Conservation (phyloP, 2,329 filamentous ascomycete species). For the Thelonectria rubi region DNA sequence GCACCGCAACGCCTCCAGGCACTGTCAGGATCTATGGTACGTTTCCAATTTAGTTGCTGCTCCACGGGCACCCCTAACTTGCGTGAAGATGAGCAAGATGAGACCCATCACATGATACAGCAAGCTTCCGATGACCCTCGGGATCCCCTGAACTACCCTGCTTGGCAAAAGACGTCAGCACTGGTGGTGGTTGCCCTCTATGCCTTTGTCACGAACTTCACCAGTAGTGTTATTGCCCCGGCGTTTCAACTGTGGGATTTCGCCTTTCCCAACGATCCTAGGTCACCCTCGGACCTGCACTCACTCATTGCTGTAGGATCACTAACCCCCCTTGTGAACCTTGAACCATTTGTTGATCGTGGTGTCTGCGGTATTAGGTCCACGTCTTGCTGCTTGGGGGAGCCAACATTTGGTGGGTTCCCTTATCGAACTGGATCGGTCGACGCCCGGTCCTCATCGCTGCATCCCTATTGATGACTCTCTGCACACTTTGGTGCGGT, state of each 20-base stretch:
- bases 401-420: slow-evolving; percentile 50
- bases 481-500: slow-evolving; percentile 42
- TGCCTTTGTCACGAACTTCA: slow-evolving; percentile 48
- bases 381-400: slow-evolving; percentile 47
- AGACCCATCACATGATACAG: too few relatives aligned
- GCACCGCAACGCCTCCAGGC: too few relatives aligned
- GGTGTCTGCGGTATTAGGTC: slow-evolving; percentile 35
- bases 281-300: too few relatives aligned
- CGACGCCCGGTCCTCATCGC: slow-evolving; percentile 45
- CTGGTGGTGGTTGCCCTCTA: slow-evolving; percentile 44
- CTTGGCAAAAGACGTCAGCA: slow-evolving; percentile 45
- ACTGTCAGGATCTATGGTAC: too few relatives aligned
- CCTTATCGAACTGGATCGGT: slow-evolving; percentile 48
- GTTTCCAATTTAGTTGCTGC: too few relatives aligned
- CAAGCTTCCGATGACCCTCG: slow-evolving; percentile 41
- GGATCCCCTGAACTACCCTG: slow-evolving; percentile 49
- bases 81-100: too few relatives aligned
- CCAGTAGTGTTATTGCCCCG: slow-evolving; percentile 45
- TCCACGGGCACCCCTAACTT: too few relatives aligned
- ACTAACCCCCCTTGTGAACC: too few relatives aligned
- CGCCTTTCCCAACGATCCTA: too few relatives aligned
- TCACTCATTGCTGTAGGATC: too few relatives aligned
- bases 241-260: slow-evolving; percentile 44
- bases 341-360: too few relatives aligned
- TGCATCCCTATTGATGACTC: slow-evolving; percentile 41